Percentiles rank a stretch among this genome's conserved stretches.
Evolutionary conservation across 306 rosid species (phyloP).

Genomic region (Rubus parviflorus): DNA sequence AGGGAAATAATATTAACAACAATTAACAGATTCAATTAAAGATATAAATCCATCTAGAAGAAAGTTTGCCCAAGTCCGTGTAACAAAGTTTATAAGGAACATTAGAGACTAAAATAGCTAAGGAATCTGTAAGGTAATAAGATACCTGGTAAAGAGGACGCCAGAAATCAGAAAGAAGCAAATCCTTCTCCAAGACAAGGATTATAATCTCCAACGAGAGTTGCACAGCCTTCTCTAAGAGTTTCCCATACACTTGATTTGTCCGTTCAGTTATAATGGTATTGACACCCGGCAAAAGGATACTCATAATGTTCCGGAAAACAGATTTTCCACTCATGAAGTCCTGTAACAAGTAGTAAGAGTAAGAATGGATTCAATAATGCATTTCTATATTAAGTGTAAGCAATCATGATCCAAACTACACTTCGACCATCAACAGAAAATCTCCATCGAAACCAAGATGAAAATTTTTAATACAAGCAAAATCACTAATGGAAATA

Average conservation of each 20-base stretch:
- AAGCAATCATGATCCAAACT: too few species aligned
- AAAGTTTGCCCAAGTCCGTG: not conserved
- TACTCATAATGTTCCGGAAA: slow-evolving; percentile 90
- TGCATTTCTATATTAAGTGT: too few species aligned
- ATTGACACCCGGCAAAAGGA: slow-evolving; percentile 83
- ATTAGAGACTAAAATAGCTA: not conserved
- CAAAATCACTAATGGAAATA: too few species aligned
- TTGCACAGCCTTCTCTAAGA: slow-evolving; percentile 88
- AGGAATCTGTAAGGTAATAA: slow-evolving; percentile 1
- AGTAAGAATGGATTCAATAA: not conserved
- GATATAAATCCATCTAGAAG: not conserved
- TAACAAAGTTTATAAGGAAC: not conserved
- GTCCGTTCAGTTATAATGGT: slow-evolving; percentile 69
- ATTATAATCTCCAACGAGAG: slow-evolving; percentile 83
- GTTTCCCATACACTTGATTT: slow-evolving; percentile 73
- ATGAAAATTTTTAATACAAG: too few species aligned
- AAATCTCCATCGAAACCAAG: too few species aligned
- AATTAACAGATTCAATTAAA: not conserved
- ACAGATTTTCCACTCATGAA: slow-evolving; percentile 94
- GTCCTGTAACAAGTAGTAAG: slow-evolving; percentile 55
- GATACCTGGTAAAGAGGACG: slow-evolving; percentile 88
- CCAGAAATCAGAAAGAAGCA: slow-evolving; percentile 89
- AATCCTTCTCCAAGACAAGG: slow-evolving; percentile 78
- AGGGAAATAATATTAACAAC: not conserved
- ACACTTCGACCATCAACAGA: too few species aligned